A percentile compares a stretch with the other conserved stretches of the same genome.
phyloP scores from a whole-genome alignment of 306 rosid genomes.

The Luffa acutangula region DNA sequence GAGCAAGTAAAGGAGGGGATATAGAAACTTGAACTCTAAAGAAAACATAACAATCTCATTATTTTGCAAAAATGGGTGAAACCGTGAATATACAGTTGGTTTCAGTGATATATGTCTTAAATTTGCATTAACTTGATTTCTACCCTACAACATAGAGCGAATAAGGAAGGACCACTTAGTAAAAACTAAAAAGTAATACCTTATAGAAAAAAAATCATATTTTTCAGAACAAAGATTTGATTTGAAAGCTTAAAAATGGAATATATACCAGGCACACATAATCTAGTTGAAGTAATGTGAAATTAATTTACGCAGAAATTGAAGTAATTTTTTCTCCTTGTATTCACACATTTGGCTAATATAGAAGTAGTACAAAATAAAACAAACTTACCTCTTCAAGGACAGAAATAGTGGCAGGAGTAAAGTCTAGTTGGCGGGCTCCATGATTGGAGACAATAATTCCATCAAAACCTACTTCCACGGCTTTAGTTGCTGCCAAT shows the following conservation, averaged over 20 bases:
- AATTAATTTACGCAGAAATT: not conserved
- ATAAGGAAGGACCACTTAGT: no score
- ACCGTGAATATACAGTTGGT: no score
- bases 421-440: constrained; percentile 26
- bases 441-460: constrained; percentile 38
- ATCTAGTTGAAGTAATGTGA: not conserved
- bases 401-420: constrained; percentile 30
- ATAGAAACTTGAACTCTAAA: not conserved
- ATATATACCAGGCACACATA: no score
- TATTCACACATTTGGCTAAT: not conserved
- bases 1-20: not conserved
- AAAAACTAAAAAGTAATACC: no score
- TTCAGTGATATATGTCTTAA: no score
- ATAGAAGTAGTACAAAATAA: not conserved
- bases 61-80: no score
- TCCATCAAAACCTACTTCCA: constrained; percentile 27
- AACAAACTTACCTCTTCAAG: constrained; percentile 24
- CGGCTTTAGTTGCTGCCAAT: constrained; percentile 25
- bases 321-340: not conserved
- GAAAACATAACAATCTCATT: no score
- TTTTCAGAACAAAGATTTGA: no score
- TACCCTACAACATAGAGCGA: no score
- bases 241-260: no score
- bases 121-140: no score
- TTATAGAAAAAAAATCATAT: no score